Evolutionary conservation across 371 early-diverging fungal genomes (phyloP).

Genomic region (Rhizopus stolonifer): DNA sequence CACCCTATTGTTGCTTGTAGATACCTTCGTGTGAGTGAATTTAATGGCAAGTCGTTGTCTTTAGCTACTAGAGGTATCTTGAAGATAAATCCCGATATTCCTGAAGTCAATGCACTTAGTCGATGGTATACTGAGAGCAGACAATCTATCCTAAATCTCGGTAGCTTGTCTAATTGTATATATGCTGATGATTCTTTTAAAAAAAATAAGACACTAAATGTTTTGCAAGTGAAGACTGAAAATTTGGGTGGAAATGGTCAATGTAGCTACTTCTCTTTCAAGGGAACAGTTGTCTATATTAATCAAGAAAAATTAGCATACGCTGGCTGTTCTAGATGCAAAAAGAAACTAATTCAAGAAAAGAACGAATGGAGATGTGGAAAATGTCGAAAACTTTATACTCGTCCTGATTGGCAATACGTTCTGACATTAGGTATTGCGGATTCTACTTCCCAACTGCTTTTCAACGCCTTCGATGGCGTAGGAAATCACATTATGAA

Average conservation of each 20-base stretch:
- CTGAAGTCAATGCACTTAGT: conserved; percentile 75
- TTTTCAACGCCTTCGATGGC: conserved; percentile 89
- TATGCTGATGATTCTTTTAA: conserved; percentile 31
- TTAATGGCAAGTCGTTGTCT: conserved; percentile 78
- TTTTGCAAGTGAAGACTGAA: conserved; percentile 69
- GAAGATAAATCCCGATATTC: conserved; percentile 82
- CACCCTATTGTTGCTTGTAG: conserved; percentile 81
- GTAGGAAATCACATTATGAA: conserved; percentile 69
- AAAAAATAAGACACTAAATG: conserved; percentile 36
- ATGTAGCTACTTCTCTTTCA: conserved; percentile 69
- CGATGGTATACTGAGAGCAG: conserved; percentile 68
- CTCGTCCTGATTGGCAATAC: conserved; percentile 79
- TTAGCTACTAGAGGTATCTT: conserved; percentile 52
- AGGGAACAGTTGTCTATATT: conserved; percentile 67
- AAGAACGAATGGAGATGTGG: conserved; percentile 85
- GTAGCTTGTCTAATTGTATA: conserved; percentile 24
- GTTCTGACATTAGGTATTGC: conserved; percentile 68
- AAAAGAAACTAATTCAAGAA: conserved; percentile 78
- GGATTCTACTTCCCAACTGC: conserved; percentile 82
- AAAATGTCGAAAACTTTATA: conserved; percentile 74
- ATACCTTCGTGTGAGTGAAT: conserved; percentile 85
- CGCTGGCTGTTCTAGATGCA: conserved; percentile 91
- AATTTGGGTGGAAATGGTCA: conserved; percentile 58
- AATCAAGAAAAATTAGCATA: conserved; percentile 69
- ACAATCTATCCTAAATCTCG: conserved; percentile 28